Percentiles rank a stretch among this genome's conserved stretches.
Evolutionary conservation across 2,329 filamentous ascomycete genomes (phyloP).

Genomic region (Fusarium brachygibbosum): DNA sequence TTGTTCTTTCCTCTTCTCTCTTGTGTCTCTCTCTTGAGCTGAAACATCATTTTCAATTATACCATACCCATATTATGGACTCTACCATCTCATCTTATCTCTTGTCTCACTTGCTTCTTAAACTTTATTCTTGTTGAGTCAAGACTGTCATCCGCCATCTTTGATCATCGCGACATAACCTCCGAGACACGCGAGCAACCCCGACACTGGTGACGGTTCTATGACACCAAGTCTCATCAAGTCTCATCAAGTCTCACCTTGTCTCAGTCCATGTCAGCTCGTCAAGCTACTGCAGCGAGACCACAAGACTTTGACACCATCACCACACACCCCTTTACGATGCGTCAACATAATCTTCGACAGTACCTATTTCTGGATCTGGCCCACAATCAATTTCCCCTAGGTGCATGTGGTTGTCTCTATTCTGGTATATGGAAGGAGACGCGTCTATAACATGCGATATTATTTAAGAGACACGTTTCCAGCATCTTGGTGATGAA

Average conservation of each 20-base stretch:
- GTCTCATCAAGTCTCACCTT: background rate
- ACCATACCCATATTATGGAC: background rate
- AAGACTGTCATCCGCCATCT: background rate
- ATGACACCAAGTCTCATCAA: background rate
- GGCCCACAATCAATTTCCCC: background rate
- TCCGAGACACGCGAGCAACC: conserved; percentile 9
- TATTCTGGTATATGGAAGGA: background rate
- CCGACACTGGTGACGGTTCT: background rate
- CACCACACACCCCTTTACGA: conserved; percentile 10
- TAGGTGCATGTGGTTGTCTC: background rate
- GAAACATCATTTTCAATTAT: background rate
- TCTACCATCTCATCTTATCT: conserved; percentile 8
- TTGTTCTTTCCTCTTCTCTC: background rate
- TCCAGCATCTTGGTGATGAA: background rate
- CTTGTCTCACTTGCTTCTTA: conserved; percentile 12
- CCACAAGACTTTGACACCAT: background rate
- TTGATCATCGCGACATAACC: background rate
- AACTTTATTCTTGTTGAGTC: background rate
- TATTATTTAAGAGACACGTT: background rate
- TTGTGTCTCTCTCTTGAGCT: background rate
- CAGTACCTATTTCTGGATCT: background rate
- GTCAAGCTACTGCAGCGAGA: conserved; percentile 17
- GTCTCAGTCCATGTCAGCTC: conserved; percentile 4
- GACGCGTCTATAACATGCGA: too few species aligned
- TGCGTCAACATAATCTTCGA: background rate